These are phyloP conservation scores for Sclerotinia borealis DNA, from an alignment of 2,329 filamentous ascomycete species.

Conservation along the genomic window DNA sequence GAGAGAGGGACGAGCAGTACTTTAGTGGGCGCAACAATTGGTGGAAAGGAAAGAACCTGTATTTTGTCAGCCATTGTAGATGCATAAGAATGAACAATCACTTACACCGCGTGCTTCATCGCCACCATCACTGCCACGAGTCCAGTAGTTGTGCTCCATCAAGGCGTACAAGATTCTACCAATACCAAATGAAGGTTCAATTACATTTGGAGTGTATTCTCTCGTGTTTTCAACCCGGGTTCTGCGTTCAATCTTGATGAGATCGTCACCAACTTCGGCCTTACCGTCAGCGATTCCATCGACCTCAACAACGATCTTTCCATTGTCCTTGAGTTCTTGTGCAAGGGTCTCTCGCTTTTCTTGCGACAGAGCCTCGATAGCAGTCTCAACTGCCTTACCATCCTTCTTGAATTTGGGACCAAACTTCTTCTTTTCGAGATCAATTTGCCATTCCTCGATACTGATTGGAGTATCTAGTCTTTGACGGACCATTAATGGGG, in stretches of 20 bases:
- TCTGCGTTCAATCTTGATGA: constrained; percentile 77
- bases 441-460: constrained; percentile 81
- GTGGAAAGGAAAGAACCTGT: constrained; percentile 69
- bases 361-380: constrained; percentile 63
- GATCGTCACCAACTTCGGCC: constrained; percentile 72
- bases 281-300: constrained; percentile 60
- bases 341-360: constrained; percentile 75
- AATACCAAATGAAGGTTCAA: constrained; percentile 96
- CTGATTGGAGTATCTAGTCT: constrained; percentile 69
- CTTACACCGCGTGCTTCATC: constrained; percentile 83
- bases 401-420: constrained; percentile 95
- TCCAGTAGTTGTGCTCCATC: constrained; percentile 96
- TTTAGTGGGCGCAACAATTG: constrained; percentile 84
- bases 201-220: constrained; percentile 92
- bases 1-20: constrained; percentile 88
- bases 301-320: constrained; percentile 73
- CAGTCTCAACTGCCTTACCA: constrained; percentile 75
- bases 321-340: constrained; percentile 63
- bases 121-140: constrained; percentile 59
- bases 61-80: constrained; percentile 13
- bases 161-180: constrained; percentile 89
- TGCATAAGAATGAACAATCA: constrained; percentile 26
- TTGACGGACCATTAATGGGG: constrained; percentile 79
- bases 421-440: constrained; percentile 92
- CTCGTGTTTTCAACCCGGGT: constrained; percentile 77